Conservation (phyloP, 768 basidiomycete species). For the Russula lepida region DNA sequence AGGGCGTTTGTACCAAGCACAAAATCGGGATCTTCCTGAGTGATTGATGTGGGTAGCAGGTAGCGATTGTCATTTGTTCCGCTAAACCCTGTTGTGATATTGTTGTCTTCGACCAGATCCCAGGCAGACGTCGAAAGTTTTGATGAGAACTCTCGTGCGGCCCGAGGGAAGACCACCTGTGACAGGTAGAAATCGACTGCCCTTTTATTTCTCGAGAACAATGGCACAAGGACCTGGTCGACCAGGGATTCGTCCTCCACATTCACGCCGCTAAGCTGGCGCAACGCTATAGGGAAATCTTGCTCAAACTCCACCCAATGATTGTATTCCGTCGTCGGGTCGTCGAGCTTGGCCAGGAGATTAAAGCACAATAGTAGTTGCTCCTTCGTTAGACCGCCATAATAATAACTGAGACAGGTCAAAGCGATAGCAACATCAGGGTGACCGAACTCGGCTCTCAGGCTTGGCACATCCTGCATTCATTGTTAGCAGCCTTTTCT, state of each 20-base stretch:
- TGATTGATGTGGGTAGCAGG: constrained; percentile 30
- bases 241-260: constrained; percentile 32
- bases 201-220: constrained; percentile 32
- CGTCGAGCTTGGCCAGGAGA: constrained; percentile 33
- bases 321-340: constrained; percentile 36
- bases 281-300: constrained; percentile 28
- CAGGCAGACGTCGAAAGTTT: constrained; percentile 45
- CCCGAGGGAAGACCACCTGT: constrained; percentile 41
- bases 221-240: constrained; percentile 25
- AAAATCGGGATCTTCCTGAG: constrained; percentile 31
- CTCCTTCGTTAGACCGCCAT: constrained; percentile 33
- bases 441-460: constrained; percentile 43
- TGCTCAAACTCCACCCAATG: constrained; percentile 28
- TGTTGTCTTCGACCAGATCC: constrained; percentile 41
- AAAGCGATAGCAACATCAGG: constrained; percentile 40
- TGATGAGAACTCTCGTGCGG: constrained; percentile 39
- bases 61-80: constrained; percentile 45
- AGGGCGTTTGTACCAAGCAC: constrained; percentile 43
- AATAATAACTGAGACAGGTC: constrained; percentile 44
- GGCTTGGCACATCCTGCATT: constrained; percentile 36
- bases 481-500: not conserved
- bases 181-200: constrained; percentile 42
- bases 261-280: constrained; percentile 36
- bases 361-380: constrained; percentile 35
- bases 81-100: constrained; percentile 43